Conservation (phyloP, 345 rosid species). For the Aquilaria malaccensis region DNA sequence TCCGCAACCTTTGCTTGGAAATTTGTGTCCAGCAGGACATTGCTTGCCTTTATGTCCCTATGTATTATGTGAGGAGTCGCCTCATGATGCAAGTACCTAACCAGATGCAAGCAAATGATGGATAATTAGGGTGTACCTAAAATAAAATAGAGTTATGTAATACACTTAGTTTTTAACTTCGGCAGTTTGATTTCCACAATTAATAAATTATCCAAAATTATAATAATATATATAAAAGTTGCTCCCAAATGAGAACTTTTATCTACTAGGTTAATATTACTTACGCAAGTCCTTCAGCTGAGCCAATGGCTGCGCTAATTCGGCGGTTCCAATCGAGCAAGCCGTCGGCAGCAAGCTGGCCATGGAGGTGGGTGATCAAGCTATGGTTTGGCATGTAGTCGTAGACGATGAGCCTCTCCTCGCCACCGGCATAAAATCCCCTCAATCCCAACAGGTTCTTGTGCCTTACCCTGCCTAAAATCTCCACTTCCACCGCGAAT, state of each 20-base stretch:
- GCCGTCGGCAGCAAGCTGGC: slow-evolving; percentile 46
- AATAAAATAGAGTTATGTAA: too few species aligned
- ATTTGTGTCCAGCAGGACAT: slow-evolving; percentile 46
- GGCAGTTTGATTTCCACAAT: too few species aligned
- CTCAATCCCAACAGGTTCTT: slow-evolving; percentile 52
- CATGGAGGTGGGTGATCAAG: slow-evolving; percentile 60
- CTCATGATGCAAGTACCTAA: slow-evolving; percentile 61
- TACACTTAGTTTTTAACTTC: too few species aligned
- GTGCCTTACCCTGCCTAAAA: slow-evolving; percentile 65
- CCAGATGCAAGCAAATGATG: background rate
- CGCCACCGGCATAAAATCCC: slow-evolving; percentile 61
- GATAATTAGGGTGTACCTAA: too few species aligned
- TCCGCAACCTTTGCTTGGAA: slow-evolving; percentile 63
- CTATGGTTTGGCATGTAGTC: slow-evolving; percentile 74
- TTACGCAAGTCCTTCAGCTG: slow-evolving; percentile 65
- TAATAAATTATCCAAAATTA: too few species aligned
- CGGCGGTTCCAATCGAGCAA: slow-evolving; percentile 55
- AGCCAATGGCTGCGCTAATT: slow-evolving; percentile 43
- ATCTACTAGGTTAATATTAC: slow-evolving; percentile 4
- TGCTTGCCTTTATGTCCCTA: slow-evolving; percentile 64
- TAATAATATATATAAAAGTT: background rate
- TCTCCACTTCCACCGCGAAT: slow-evolving; percentile 69
- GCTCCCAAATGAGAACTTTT: too few species aligned
- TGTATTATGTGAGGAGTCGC: slow-evolving; percentile 66
- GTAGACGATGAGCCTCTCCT: slow-evolving; percentile 60